Conservation (phyloP, 2,329 filamentous ascomycete genomes). For the Aspergillus glaucus region DNA sequence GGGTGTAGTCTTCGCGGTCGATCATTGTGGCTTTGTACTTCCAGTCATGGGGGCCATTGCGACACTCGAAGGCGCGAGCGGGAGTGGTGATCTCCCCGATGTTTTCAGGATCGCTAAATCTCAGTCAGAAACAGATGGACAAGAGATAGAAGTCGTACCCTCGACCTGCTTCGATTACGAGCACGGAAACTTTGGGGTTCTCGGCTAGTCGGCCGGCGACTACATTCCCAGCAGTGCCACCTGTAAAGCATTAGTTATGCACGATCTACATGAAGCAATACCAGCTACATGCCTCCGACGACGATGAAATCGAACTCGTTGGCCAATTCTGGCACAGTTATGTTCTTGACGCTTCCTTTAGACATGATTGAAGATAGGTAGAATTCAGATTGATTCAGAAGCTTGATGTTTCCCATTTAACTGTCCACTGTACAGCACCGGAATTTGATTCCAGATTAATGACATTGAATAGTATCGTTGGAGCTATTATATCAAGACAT, state of each 20-base stretch:
- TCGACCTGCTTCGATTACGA: conserved; percentile 20
- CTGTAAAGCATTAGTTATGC: too few relatives aligned
- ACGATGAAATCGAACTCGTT: not conserved
- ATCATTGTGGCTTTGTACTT: conserved; percentile 55
- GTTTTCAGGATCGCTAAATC: conserved; percentile 28
- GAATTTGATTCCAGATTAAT: too few relatives aligned
- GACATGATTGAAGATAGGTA: not conserved
- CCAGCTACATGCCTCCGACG: not conserved
- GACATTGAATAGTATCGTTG: too few relatives aligned
- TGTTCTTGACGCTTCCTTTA: not conserved
- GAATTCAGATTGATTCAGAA: not conserved
- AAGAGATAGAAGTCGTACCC: conserved; percentile 25
- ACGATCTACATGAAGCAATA: too few relatives aligned
- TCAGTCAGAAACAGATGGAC: not conserved
- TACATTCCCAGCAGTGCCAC: conserved; percentile 3
- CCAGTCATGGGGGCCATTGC: conserved; percentile 52
- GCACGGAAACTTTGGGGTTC: conserved; percentile 34
- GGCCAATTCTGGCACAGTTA: not conserved
- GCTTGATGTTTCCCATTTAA: not conserved
- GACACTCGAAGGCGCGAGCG: conserved; percentile 47
- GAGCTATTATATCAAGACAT: too few relatives aligned
- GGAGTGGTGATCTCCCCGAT: conserved; percentile 50
- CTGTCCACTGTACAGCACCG: not conserved
- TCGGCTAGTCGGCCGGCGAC: conserved; percentile 48
- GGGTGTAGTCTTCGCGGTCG: conserved; percentile 44